A percentile compares a stretch with the other conserved stretches of the same genome.
phyloP scores from a whole-genome alignment of 176 grass and related monocot genomes.

The Pontederia paniculata region DNA sequence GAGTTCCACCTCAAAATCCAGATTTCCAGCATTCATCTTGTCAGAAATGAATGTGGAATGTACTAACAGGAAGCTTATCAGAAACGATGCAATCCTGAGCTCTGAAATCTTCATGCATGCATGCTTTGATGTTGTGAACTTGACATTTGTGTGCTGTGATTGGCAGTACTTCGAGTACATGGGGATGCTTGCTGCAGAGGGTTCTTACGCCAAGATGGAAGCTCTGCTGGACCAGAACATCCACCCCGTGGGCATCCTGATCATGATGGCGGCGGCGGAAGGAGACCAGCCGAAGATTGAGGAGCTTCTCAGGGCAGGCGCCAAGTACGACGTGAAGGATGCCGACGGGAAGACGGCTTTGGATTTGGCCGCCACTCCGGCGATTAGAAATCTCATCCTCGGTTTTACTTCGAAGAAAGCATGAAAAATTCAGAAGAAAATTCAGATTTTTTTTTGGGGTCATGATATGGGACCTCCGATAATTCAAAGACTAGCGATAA shows the following conservation, averaged over 20 bases:
- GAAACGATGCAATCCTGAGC: too few relatives aligned
- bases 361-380: not conserved
- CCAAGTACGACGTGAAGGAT: not conserved
- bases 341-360: not conserved
- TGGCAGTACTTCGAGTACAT: not conserved
- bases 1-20: not conserved
- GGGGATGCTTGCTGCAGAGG: not conserved
- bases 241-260: not conserved
- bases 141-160: not conserved
- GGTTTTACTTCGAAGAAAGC: not conserved
- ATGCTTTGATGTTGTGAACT: not conserved
- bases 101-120: too few relatives aligned
- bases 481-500: too few relatives aligned
- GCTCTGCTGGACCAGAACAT: not conserved
- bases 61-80: not conserved
- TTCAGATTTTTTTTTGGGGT: too few relatives aligned
- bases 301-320: not conserved
- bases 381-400: not conserved
- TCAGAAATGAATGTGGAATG: not conserved
- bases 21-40: slow-evolving; percentile 3
- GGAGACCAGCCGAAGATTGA: not conserved
- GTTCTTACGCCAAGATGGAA: not conserved
- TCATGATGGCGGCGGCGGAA: not conserved
- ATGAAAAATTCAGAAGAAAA: not conserved
- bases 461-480: too few relatives aligned